Evolutionary conservation across 2,329 filamentous ascomycete species (phyloP).

Genomic region (Colletotrichum falcatum): DNA sequence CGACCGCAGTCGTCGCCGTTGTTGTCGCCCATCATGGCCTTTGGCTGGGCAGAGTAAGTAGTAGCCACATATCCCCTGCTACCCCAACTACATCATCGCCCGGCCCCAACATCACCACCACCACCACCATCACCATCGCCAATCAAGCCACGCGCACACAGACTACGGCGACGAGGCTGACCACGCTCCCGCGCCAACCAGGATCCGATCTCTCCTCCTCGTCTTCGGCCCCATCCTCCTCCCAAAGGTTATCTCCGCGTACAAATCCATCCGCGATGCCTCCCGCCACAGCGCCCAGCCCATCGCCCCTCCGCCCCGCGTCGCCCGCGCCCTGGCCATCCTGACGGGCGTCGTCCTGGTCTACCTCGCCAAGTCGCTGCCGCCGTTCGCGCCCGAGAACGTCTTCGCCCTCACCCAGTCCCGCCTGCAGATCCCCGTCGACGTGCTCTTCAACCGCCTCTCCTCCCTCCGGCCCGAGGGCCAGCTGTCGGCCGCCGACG

Average conservation of each 20-base stretch:
- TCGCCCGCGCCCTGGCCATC: conserved; percentile 69
- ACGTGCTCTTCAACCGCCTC: conserved; percentile 86
- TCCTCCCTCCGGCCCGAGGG: conserved; percentile 62
- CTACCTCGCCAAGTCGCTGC: conserved; percentile 71
- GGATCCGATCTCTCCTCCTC: conserved; percentile 66
- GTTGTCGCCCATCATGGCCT: conserved; percentile 43
- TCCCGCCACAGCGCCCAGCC: conserved; percentile 58
- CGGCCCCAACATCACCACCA: conserved; percentile 3
- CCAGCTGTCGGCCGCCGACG: conserved; percentile 69
- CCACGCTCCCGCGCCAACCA: conserved; percentile 43
- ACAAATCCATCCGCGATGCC: conserved; percentile 65
- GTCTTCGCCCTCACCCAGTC: conserved; percentile 83
- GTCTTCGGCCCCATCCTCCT: conserved; percentile 80
- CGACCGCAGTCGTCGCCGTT: conserved; percentile 3
- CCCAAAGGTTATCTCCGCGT: conserved; percentile 73
- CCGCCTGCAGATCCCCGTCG: conserved; percentile 85
- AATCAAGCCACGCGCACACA: not conserved
- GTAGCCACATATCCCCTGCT: conserved; percentile 10
- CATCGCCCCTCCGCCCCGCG: conserved; percentile 67
- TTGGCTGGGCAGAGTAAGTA: conserved; percentile 41
- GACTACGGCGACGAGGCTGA: not conserved
- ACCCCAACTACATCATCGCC: not conserved
- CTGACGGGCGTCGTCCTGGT: conserved; percentile 63
- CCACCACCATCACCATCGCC: not conserved
- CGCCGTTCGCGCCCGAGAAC: conserved; percentile 80